A percentile compares a stretch with the other conserved stretches of the same genome.
phyloP scores from a whole-genome alignment of 192 early-diverging fungal genomes.

The Coemansia sp. region DNA sequence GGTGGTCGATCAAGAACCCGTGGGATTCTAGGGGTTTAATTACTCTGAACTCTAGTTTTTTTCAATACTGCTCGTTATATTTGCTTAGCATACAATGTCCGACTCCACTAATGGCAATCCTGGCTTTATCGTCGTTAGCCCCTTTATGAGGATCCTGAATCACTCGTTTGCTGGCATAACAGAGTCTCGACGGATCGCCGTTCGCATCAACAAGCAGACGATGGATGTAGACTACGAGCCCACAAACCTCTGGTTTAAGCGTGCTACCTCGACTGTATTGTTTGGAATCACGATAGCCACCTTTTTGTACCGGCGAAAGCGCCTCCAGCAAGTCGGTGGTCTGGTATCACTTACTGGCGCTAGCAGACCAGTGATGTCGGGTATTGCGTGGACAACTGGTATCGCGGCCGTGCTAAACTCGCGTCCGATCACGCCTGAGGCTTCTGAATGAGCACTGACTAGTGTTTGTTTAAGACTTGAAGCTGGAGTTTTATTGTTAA shows the following conservation, averaged over 20 bases:
- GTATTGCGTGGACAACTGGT: constrained; percentile 37
- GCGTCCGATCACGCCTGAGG: constrained; percentile 12
- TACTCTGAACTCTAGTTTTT: background rate
- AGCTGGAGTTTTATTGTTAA: background rate
- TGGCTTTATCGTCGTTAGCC: constrained; percentile 23
- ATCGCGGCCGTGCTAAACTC: constrained; percentile 39
- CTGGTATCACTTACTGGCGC: constrained; percentile 51
- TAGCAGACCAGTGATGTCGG: constrained; percentile 39
- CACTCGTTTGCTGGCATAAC: constrained; percentile 49
- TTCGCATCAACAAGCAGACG: constrained; percentile 27
- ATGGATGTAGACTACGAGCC: constrained; percentile 47
- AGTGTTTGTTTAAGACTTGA: background rate
- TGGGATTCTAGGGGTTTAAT: background rate
- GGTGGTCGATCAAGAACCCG: background rate
- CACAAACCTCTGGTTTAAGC: constrained; percentile 32
- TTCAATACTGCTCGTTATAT: background rate
- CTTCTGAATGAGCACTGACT: background rate
- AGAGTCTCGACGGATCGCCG: constrained; percentile 34
- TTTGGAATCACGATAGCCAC: constrained; percentile 29
- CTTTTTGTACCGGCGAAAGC: constrained; percentile 38
- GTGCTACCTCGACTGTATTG: constrained; percentile 15
- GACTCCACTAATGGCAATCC: background rate
- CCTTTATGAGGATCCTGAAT: constrained; percentile 30
- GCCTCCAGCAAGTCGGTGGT: constrained; percentile 27
- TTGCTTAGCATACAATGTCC: background rate